Evolutionary conservation across 495 filamentous ascomycete species (phyloP), one percentile per base, ranked within the genome.

Genomic region (Hyaloscypha bicolor): DNA sequence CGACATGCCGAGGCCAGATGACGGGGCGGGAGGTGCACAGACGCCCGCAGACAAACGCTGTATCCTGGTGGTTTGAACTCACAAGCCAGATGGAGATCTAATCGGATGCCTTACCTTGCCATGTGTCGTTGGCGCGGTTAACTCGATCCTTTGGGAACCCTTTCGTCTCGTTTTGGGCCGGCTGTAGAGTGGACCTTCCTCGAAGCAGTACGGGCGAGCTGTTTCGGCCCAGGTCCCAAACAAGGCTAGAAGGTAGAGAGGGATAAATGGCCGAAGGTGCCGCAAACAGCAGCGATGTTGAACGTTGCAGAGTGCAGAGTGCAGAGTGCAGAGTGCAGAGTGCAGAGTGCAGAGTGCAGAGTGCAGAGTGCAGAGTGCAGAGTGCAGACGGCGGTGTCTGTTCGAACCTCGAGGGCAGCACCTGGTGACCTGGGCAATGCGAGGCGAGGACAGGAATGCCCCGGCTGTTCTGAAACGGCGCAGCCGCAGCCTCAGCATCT

Each of bases 21-120:
- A 48, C 12, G 29, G 33, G 29, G 33, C 35, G 55, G 19, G 35
- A 59, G 30, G 30, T 55, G 63, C 63, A 65, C 63, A 65, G 63
- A 65, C 63, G 9, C n/a, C 51, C 1, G 53, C 55, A 25, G 8
- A 30, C 29, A 52, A 64, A 37, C 32, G 51, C 62, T 56, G 35
- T 22, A 19, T 59, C 25, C 42, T 48, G 42, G 42, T 48, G 42
- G 42, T 48, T 48, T 14, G 42, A 48, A 48, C 42, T 19, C 11
- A 48, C 42, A 48, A 48, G 4, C 4, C 16, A 57, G 22, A 25
- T 35, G 14, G 6, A 53, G 63, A 59, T 65, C 63, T 65, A 59
- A 59, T 65, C 63, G 52, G 63, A 65, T 65, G 55, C 29, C 55
- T 14, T 25, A 2, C 32, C 25, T 25, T 25, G 25, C 25, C 25